Evolutionary conservation across 805 yeast species (phyloP).

Genomic region (Cyberlindnera saturnus): DNA sequence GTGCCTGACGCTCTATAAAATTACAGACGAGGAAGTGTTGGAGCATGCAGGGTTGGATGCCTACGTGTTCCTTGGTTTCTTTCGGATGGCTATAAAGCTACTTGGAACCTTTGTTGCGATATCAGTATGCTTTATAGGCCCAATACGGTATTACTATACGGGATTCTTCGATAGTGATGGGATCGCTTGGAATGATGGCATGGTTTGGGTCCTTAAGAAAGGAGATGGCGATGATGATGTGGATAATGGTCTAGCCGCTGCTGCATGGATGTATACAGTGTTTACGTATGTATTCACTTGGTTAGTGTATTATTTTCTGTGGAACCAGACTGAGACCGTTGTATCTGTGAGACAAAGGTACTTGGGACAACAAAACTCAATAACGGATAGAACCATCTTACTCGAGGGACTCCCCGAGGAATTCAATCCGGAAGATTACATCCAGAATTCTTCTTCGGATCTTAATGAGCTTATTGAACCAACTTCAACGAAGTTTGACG

Average conservation of each 20-base stretch:
- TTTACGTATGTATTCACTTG: conserved; percentile 85
- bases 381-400: conserved; percentile 87
- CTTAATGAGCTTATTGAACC: conserved; percentile 2
- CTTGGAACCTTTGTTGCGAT: conserved; percentile 60
- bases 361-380: conserved; percentile 79
- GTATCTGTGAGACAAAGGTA: conserved; percentile 74
- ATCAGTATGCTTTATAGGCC: conserved; percentile 74
- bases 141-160: conserved; percentile 76
- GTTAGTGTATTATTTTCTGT: conserved; percentile 53
- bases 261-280: conserved; percentile 81
- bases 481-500: conserved; percentile 32
- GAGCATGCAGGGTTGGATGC: conserved; percentile 94
- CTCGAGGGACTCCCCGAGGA: conserved; percentile 84
- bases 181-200: conserved; percentile 24
- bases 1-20: conserved; percentile 60
- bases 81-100: conserved; percentile 78
- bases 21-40: conserved; percentile 74
- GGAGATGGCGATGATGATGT: conserved; percentile 21
- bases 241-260: conserved; percentile 37
- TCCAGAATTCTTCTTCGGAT: conserved; percentile 9
- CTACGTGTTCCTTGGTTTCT: conserved; percentile 83
- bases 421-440: conserved; percentile 39
- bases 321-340: conserved; percentile 66
- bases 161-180: conserved; percentile 69
- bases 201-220: conserved; percentile 11